Conservation (phyloP, 2,329 filamentous ascomycete species). For the Diaporthe batatas region DNA sequence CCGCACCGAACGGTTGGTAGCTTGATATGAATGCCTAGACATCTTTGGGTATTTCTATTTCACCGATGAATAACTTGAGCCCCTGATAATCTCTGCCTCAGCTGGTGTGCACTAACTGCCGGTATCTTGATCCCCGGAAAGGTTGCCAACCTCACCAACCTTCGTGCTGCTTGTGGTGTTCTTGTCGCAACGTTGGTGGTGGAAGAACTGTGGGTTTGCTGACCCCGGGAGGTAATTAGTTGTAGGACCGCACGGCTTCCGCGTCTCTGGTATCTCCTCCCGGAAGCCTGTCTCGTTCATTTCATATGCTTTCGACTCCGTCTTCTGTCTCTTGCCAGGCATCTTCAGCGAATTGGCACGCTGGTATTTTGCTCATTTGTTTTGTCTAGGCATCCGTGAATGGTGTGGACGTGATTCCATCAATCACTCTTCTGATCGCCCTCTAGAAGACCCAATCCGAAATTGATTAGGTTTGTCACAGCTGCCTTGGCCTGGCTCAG, state of each 20-base stretch:
- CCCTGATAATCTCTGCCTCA: not conserved
- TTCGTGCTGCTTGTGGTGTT: not conserved
- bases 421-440: slow-evolving; percentile 18
- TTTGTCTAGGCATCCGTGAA: not conserved
- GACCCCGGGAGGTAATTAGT: not conserved
- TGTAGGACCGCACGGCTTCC: too few species aligned
- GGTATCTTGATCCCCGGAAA: not conserved
- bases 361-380: not conserved
- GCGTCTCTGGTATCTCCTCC: not conserved
- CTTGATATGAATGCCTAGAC: not conserved
- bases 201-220: too few species aligned
- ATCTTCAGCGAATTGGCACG: not conserved
- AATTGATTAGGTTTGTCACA: slow-evolving; percentile 1
- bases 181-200: not conserved
- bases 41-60: not conserved
- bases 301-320: not conserved
- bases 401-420: not conserved
- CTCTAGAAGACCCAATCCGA: slow-evolving; percentile 13
- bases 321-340: not conserved
- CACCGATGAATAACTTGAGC: too few species aligned
- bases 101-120: not conserved
- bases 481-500: slow-evolving; percentile 6
- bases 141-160: too few species aligned
- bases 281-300: too few species aligned
- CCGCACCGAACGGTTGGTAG: not conserved